Conservation (phyloP, 805 yeast genomes). For the Kodamaea neixiangensis region DNA sequence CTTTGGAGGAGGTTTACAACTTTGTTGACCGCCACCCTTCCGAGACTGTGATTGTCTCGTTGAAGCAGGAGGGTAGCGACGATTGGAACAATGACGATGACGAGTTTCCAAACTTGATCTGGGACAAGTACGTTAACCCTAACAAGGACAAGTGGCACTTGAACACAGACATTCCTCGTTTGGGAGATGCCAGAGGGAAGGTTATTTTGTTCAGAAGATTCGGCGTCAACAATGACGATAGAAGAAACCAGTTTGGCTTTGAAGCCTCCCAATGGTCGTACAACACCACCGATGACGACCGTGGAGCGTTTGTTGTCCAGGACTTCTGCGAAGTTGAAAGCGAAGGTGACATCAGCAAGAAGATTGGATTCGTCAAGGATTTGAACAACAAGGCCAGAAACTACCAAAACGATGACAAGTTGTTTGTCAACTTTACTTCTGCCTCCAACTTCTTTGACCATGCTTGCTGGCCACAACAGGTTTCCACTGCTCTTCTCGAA, state of each 20-base stretch:
- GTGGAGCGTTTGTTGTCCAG: slow-evolving; percentile 64
- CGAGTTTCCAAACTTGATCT: slow-evolving; percentile 63
- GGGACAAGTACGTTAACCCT: slow-evolving; percentile 55
- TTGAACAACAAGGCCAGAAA: slow-evolving; percentile 55
- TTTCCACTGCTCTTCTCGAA: slow-evolving; percentile 52
- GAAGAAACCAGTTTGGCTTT: slow-evolving; percentile 54
- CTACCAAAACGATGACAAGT: slow-evolving; percentile 53
- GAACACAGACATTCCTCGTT: slow-evolving; percentile 52
- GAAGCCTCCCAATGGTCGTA: slow-evolving; percentile 69
- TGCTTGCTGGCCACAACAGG: slow-evolving; percentile 72
- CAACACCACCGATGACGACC: slow-evolving; percentile 65
- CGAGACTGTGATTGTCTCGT: slow-evolving; percentile 65
- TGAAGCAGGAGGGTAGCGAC: slow-evolving; percentile 74
- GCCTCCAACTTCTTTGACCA: slow-evolving; percentile 72
- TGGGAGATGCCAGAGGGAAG: slow-evolving; percentile 69
- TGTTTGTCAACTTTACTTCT: slow-evolving; percentile 71
- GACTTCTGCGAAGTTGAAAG: slow-evolving; percentile 68
- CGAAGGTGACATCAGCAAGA: slow-evolving; percentile 54
- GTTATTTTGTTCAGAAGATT: slow-evolving; percentile 68
- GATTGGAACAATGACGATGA: slow-evolving; percentile 63
- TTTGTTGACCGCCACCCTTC: slow-evolving; percentile 54
- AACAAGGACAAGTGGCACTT: slow-evolving; percentile 62
- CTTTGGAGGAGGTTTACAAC: slow-evolving; percentile 57
- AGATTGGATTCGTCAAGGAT: slow-evolving; percentile 56
- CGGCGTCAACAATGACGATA: slow-evolving; percentile 54